Base-by-base conservation (phyloP, 805 yeast genomes). In the Kurtzmaniella fragi region DNA sequence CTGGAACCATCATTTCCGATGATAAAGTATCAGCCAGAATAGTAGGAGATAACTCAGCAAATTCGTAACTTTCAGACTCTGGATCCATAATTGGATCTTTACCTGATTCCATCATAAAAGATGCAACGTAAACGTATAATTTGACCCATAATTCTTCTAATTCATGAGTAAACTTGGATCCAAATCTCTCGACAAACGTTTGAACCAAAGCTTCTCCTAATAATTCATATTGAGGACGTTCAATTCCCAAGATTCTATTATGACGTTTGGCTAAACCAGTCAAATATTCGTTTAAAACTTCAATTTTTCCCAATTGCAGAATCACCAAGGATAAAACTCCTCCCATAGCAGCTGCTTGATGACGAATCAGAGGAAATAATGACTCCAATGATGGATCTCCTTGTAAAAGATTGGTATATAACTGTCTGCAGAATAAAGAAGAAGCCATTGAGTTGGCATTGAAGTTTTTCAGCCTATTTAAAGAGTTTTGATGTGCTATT, bases 341-440 rank as follows among this genome's bases (percentile, higher is more conserved):
- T 0, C 91, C 88, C 64, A 86, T 82, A 6, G 90, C 75, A 12
- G 78, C 75, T 1, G 93, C 88, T 61, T 87, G 95, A 54, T 84
- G 89, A 45, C 75, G 74, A 46, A 85, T 77, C 5, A 85, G 77
- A 0, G 95, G 95, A 56, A 83, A 84, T 53, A 79, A 54, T 30
- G 64, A 69, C 47, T 81, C 87, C 44, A 87, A 65, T 11, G 63
- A 64, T 0, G 86, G 80, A 47, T 74, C 77, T 73, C 77, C 74
- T 0, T 75, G 57, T 29, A 85, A 62, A 37, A 86, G 60, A 52
- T 84, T 86, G 38, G 79, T 74, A 60, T 85, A 86, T 53, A 86
- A 75, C 56, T 86, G 95, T 39, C 80, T 71, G 52, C 91, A 84
- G 55, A 86, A 86, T 25, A 83, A 60, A 1, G 86, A 78, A 23